Conservation (phyloP, 148 eudicot species). For the Simmondsia chinensis region DNA sequence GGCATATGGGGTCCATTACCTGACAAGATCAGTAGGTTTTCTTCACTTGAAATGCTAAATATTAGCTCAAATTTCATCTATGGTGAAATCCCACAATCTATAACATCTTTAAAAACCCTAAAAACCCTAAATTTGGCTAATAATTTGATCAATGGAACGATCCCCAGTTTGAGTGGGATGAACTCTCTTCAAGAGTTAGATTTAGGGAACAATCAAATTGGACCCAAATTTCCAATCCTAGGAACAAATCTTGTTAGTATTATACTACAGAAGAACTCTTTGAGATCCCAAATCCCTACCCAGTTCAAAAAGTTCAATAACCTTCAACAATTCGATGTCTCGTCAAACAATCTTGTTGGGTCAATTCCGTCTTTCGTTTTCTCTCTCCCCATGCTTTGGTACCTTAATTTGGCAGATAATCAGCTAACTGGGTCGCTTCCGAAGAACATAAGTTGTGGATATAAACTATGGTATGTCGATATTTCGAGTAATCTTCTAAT, state of each 20-base stretch:
- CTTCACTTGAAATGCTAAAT: conserved; percentile 54
- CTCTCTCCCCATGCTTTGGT: conserved; percentile 45
- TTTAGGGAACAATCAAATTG: conserved; percentile 52
- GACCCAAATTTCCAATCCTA: conserved; percentile 61
- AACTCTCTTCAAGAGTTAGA: conserved; percentile 49
- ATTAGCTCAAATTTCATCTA: conserved; percentile 66
- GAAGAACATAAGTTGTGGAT: conserved; percentile 32
- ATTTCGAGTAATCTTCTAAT: conserved; percentile 61
- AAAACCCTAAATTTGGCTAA: conserved; percentile 33
- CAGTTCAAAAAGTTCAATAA: conserved; percentile 21
- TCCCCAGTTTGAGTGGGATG: conserved; percentile 50
- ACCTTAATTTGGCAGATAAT: conserved; percentile 48
- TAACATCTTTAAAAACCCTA: conserved; percentile 34
- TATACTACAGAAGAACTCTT: conserved; percentile 42
- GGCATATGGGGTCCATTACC: conserved; percentile 90
- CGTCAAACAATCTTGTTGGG: conserved; percentile 60
- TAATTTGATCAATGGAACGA: conserved; percentile 69
- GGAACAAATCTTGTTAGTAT: conserved; percentile 36
- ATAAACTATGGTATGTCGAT: conserved; percentile 49
- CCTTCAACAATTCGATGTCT: conserved; percentile 53
- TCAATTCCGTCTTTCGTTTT: conserved; percentile 50
- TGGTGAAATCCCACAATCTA: conserved; percentile 50
- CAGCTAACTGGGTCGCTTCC: conserved; percentile 64
- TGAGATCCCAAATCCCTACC: conserved; percentile 52
- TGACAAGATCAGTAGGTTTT: conserved; percentile 33